These are phyloP conservation scores for Sechiopsis laciniata DNA, from an alignment of 306 rosid species.

Conservation along the genomic window DNA sequence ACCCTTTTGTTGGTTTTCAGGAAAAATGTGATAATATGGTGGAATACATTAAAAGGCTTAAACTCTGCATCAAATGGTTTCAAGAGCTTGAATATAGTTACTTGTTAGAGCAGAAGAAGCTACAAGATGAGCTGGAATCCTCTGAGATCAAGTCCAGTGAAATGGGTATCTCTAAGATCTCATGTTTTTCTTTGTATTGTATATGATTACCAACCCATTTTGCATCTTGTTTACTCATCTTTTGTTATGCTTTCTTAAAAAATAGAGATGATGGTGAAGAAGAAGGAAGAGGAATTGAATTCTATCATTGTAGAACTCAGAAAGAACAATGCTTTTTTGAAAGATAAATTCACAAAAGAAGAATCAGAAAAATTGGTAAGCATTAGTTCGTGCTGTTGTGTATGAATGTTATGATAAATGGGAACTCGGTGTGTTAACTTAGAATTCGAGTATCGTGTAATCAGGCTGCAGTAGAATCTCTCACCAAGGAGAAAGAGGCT, in stretches of 20 bases:
- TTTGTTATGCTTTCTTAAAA: neutral
- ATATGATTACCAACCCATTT: neutral
- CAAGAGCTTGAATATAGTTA: slow-evolving; percentile 85
- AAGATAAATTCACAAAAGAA: slow-evolving; percentile 73
- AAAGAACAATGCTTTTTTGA: slow-evolving; percentile 54
- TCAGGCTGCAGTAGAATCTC: slow-evolving; percentile 75
- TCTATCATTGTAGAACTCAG: slow-evolving; percentile 71
- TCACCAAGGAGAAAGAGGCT: slow-evolving; percentile 65
- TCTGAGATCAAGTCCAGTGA: slow-evolving; percentile 63
- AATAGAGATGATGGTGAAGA: slow-evolving; percentile 36
- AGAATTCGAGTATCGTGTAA: slow-evolving; percentile 20
- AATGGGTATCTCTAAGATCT: slow-evolving; percentile 42
- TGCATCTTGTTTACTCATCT: neutral
- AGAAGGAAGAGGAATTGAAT: slow-evolving; percentile 87
- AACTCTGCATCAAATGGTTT: slow-evolving; percentile 87
- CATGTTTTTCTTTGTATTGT: neutral
- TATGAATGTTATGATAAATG: neutral
- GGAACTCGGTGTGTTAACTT: neutral
- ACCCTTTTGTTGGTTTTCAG: slow-evolving; percentile 30
- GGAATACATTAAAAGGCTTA: slow-evolving; percentile 85
- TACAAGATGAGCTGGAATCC: slow-evolving; percentile 55
- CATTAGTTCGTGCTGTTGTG: neutral
- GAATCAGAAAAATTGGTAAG: slow-evolving; percentile 80
- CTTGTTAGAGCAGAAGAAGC: slow-evolving; percentile 67
- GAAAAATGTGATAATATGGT: slow-evolving; percentile 92